phyloP scores from a whole-genome alignment of 1,284 basidiomycete species.

The Trichosporon asahii region DNA sequence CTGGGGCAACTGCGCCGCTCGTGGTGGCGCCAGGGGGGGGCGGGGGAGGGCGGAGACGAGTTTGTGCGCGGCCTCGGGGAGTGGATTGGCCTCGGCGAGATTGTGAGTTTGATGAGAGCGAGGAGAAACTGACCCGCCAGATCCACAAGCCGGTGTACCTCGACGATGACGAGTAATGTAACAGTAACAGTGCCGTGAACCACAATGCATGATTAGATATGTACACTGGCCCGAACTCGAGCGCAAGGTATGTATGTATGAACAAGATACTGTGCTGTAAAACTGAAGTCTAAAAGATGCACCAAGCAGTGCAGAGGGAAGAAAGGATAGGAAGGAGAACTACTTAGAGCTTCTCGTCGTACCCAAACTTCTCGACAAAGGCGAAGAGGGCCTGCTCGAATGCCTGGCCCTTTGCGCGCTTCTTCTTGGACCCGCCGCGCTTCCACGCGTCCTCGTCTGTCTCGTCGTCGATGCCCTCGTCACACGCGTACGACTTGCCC shows the following conservation, averaged over 20 bases:
- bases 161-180: conserved; percentile 5
- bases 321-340: too few relatives aligned
- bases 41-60: conserved; percentile 48
- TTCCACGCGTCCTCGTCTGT: conserved; percentile 9
- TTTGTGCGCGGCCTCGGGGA: conserved; percentile 47
- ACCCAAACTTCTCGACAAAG: conserved; percentile 17
- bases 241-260: background rate
- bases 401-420: conserved; percentile 37
- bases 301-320: background rate
- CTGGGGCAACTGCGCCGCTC: conserved; percentile 13
- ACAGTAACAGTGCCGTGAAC: background rate
- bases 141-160: conserved; percentile 21
- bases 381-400: conserved; percentile 35
- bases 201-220: background rate
- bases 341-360: conserved; percentile 6
- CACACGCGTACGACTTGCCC: background rate
- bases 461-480: background rate
- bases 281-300: background rate
- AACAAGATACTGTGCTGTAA: background rate
- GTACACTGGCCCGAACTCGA: background rate
- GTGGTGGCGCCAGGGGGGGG: conserved; percentile 45
- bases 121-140: conserved; percentile 16
- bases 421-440: conserved; percentile 30
- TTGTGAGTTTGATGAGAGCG: conserved; percentile 43
- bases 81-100: conserved; percentile 42